A percentile compares a stretch with the other conserved stretches of the same genome.
Evolutionary conservation across 371 early-diverging fungal genomes (phyloP).

Genomic region (Mortierella sp.): DNA sequence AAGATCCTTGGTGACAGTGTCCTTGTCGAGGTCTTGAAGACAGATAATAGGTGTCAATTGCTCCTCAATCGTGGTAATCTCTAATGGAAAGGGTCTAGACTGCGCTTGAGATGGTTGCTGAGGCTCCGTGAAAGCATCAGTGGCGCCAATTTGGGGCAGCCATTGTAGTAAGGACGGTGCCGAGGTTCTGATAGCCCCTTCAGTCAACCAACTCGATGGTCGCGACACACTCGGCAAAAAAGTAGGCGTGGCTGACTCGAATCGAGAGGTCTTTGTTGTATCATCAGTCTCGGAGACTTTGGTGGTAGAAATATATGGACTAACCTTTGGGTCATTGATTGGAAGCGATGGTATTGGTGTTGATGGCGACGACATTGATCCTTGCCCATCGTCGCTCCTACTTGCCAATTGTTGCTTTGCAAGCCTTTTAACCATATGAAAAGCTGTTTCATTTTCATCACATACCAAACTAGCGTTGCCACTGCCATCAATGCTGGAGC

Average conservation of each 20-base stretch:
- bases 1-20: background rate
- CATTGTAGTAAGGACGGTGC: conserved; percentile 5
- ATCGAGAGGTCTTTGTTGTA: background rate
- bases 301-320: background rate
- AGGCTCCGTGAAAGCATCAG: background rate
- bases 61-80: background rate
- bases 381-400: background rate
- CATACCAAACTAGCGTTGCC: background rate
- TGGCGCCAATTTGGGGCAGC: background rate
- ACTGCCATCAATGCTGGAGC: background rate
- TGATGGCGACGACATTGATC: background rate
- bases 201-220: background rate
- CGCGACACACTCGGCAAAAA: background rate
- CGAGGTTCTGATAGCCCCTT: conserved; percentile 1
- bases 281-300: background rate
- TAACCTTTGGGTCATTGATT: background rate
- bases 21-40: background rate
- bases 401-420: background rate
- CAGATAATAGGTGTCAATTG: background rate
- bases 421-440: background rate
- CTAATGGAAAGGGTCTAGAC: background rate
- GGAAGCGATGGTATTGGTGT: background rate
- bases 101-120: background rate
- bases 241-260: background rate
- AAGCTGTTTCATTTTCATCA: background rate